Evolutionary conservation across 1,284 basidiomycete genomes (phyloP).

Genomic region (Athelia sp.): DNA sequence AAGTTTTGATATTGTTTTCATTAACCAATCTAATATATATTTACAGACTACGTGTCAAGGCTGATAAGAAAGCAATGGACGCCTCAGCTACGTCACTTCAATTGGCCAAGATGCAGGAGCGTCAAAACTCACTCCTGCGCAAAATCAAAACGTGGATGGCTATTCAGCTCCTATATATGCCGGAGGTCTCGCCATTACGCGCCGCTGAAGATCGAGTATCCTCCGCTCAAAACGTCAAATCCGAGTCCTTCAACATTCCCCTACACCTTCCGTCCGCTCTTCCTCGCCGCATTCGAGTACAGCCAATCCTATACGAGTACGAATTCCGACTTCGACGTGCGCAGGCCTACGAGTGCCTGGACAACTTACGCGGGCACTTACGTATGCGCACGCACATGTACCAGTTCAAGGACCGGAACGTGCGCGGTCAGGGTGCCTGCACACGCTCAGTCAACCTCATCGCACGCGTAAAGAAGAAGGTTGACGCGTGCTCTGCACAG

Average conservation of each 20-base stretch:
- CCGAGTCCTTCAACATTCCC: constrained; percentile 7
- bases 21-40: no score
- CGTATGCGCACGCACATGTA: constrained; percentile 7
- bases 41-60: no score
- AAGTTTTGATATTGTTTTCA: no score
- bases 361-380: constrained; percentile 4
- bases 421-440: constrained; percentile 6
- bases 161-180: constrained; percentile 10
- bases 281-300: neutral
- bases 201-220: neutral
- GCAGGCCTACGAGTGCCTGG: constrained; percentile 5
- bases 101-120: neutral
- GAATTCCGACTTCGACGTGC: constrained; percentile 6
- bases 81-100: constrained; percentile 6
- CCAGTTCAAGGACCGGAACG: constrained; percentile 7
- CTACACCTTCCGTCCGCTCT: constrained; percentile 8
- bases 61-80: neutral
- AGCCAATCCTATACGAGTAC: constrained; percentile 2
- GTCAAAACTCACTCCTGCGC: neutral
- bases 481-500: neutral
- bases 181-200: neutral
- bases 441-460: neutral
- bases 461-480: neutral
- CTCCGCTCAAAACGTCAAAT: neutral
- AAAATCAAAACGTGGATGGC: constrained; percentile 1